phyloP scores from a whole-genome alignment of 768 basidiomycete species.

The Mycena capillaripes region DNA sequence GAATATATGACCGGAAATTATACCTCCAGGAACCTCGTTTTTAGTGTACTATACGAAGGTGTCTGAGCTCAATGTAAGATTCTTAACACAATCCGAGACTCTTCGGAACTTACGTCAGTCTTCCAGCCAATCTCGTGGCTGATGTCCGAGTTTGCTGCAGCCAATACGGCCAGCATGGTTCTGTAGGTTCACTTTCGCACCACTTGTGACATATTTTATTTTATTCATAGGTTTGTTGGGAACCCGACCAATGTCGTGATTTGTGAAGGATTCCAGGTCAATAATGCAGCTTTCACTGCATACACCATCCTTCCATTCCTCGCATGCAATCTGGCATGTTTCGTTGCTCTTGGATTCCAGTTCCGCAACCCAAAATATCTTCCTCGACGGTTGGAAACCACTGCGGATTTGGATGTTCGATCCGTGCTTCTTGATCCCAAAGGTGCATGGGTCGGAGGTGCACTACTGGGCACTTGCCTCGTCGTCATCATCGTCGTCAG shows the following conservation, averaged over 20 bases:
- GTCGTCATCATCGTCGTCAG: slow-evolving; percentile 82
- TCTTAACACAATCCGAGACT: background rate
- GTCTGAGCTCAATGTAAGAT: slow-evolving; percentile 48
- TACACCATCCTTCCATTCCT: slow-evolving; percentile 89
- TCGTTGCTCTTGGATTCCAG: slow-evolving; percentile 68
- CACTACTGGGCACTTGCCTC: slow-evolving; percentile 76
- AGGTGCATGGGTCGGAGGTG: slow-evolving; percentile 81
- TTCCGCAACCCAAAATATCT: slow-evolving; percentile 70
- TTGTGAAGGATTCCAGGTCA: slow-evolving; percentile 86
- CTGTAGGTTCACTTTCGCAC: slow-evolving; percentile 38
- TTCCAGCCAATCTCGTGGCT: slow-evolving; percentile 75
- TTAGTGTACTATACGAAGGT: slow-evolving; percentile 89
- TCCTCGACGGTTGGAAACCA: slow-evolving; percentile 57
- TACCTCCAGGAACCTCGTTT: slow-evolving; percentile 93
- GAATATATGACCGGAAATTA: no score
- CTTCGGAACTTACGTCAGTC: slow-evolving; percentile 7
- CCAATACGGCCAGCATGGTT: slow-evolving; percentile 83
- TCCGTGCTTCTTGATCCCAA: slow-evolving; percentile 78
- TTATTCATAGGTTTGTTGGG: slow-evolving; percentile 68
- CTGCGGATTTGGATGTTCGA: slow-evolving; percentile 61
- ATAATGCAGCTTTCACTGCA: slow-evolving; percentile 84
- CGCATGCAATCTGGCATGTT: slow-evolving; percentile 74
- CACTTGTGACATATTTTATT: background rate
- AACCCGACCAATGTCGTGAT: slow-evolving; percentile 97
- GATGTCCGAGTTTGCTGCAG: slow-evolving; percentile 82